Conservation (phyloP, 2,329 filamentous ascomycete species). For the Hypoxylon sp. region DNA sequence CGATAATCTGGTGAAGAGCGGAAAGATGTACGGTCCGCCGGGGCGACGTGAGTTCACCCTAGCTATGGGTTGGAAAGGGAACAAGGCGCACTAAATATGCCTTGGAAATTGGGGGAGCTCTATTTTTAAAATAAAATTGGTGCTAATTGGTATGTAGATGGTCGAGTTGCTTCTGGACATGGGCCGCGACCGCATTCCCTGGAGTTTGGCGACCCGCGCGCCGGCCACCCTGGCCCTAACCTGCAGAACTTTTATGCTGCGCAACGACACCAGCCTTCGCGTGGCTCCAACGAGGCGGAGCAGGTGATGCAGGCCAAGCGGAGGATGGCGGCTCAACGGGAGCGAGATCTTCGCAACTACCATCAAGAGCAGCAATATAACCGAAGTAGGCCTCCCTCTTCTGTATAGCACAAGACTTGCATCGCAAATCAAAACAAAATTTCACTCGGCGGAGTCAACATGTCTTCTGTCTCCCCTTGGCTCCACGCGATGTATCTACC, state of each 20-base stretch:
- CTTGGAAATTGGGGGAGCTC: conserved; percentile 47
- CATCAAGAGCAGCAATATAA: conserved; percentile 99
- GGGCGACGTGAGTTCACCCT: conserved; percentile 85
- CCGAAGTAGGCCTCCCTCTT: conserved; percentile 92
- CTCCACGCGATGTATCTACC: conserved; percentile 47
- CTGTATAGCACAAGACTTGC: conserved; percentile 74
- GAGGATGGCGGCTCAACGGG: conserved; percentile 98
- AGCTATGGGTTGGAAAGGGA: conserved; percentile 64
- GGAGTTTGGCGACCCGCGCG: conserved; percentile 82
- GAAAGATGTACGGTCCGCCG: conserved; percentile 84
- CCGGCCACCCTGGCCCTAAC: conserved; percentile 81
- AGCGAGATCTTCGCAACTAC: conserved; percentile 99
- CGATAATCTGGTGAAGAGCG: conserved; percentile 96
- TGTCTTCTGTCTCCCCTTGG: conserved; percentile 48
- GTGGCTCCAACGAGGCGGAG: conserved; percentile 91
- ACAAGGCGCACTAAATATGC: conserved; percentile 35
- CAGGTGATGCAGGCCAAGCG: conserved; percentile 99
- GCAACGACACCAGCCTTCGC: conserved; percentile 89
- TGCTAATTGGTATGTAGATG: conserved; percentile 68
- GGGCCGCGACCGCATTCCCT: conserved; percentile 83
- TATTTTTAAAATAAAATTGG: conserved; percentile 41
- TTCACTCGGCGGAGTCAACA: conserved; percentile 51
- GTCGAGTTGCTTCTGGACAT: conserved; percentile 75
- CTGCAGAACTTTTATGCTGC: conserved; percentile 94
- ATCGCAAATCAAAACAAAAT: conserved; percentile 58